Base-by-base conservation (phyloP, 805 yeast genomes). In the Grigorovia transvaalensis region DNA sequence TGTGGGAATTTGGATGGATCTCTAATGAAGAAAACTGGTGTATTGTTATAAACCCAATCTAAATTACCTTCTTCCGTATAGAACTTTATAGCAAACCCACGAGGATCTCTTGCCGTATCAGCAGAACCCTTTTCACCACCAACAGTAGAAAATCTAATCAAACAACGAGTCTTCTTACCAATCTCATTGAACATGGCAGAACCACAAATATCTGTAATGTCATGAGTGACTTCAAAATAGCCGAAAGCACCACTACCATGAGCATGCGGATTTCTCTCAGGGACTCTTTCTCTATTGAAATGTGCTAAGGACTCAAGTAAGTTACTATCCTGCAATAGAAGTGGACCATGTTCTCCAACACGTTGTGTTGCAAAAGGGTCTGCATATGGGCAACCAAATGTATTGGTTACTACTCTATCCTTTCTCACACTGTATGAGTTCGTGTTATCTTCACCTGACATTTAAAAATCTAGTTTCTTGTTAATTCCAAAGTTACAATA, bases 161-260 rank as follows among this genome's bases (percentile, higher is more conserved):
- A 67, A 54, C 82, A 76, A 65, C 78, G 79, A 40, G 95, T 86
- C 71, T 81, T 85, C 73, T 87, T 87, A 59, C 96, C 96, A 51
- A 85, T 75, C 46, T 78, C 72, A 57, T 78, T 77, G 59, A 88
- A 77, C 72, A 88, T 85, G 51, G 79, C 79, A 48, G 93, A 81
- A 27, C 77, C 74, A 63, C 85, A 80, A 47, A 85, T 62, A 65
- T 85, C 91, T 9, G 87, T 72, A 62, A 87, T 81, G 61, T 87
- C 95, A 59, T 88, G 91, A 12, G 96, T 88, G 50, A 84, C 90
- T 68, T 85, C 95, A 66, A 88, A 88, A 58, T 75, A 78, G 58
- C 96, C 96, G 66, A 75, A 86, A 9, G 96, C 96, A 64, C 96
- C 96, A 13, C 90, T 85, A 59, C 96, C 96, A 67, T 88, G 88